These are phyloP conservation scores for Umbilicus rupestris DNA, from an alignment of 164 flowering plant genomes.

Conservation along the genomic window DNA sequence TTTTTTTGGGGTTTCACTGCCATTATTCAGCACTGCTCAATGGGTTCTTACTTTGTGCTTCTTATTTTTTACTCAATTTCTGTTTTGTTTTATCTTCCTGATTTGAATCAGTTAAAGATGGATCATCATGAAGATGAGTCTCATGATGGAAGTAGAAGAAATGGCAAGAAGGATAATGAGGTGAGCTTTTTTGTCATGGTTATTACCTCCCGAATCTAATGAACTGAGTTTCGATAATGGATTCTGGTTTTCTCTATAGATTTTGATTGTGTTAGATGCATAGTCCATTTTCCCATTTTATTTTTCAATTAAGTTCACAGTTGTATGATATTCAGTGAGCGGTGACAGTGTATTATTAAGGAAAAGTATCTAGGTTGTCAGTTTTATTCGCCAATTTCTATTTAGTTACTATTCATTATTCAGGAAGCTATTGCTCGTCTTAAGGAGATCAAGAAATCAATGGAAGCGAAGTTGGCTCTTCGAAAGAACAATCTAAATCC, in stretches of 20 bases:
- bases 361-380: neutral
- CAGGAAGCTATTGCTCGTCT: conserved; percentile 76
- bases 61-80: neutral
- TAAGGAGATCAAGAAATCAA: conserved; percentile 74
- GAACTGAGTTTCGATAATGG: neutral
- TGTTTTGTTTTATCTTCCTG: neutral
- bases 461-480: conserved; percentile 74
- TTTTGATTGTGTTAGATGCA: neutral
- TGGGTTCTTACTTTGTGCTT: too few relatives aligned
- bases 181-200: conserved; percentile 16
- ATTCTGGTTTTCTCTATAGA: neutral
- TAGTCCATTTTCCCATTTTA: neutral
- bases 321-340: neutral
- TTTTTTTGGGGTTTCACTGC: too few relatives aligned
- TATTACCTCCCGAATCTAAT: neutral
- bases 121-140: conserved; percentile 65
- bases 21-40: too few relatives aligned
- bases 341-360: neutral
- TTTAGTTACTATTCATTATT: neutral
- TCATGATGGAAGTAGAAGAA: conserved; percentile 36
- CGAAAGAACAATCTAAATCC: conserved; percentile 79
- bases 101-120: conserved; percentile 22
- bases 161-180: conserved; percentile 67
- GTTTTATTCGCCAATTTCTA: neutral
- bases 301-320: neutral